These are phyloP conservation scores for Rhododendron simsii DNA, from an alignment of 148 eudicot species.

Conservation along the genomic window DNA sequence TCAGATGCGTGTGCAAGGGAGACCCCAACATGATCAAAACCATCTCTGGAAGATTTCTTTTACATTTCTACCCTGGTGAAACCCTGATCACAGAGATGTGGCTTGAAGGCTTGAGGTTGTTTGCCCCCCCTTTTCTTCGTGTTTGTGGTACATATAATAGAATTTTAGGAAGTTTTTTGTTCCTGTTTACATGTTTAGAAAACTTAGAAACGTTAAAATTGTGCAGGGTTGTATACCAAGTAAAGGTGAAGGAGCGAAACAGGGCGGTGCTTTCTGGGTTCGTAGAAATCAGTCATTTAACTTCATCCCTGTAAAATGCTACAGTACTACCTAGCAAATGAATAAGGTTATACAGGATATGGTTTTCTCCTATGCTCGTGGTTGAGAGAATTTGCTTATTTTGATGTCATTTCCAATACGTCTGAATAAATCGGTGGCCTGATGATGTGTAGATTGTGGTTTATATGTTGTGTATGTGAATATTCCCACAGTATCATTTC, in stretches of 20 bases:
- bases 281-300: slow-evolving; percentile 48
- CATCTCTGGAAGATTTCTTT: slow-evolving; percentile 71
- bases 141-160: background rate
- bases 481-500: background rate
- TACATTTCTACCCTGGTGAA: slow-evolving; percentile 91
- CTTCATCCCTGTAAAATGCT: slow-evolving; percentile 50
- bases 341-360: background rate
- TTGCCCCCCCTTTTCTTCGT: background rate
- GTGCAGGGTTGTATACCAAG: slow-evolving; percentile 82
- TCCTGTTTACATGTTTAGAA: background rate
- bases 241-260: slow-evolving; percentile 86
- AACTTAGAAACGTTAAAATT: background rate
- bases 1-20: slow-evolving; percentile 69
- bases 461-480: background rate
- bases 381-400: background rate
- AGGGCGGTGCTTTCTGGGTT: slow-evolving; percentile 72
- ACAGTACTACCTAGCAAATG: background rate
- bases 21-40: slow-evolving; percentile 60
- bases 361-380: slow-evolving; percentile 27
- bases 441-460: background rate
- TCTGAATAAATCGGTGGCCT: background rate
- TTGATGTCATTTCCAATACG: background rate
- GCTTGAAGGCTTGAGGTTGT: slow-evolving; percentile 78
- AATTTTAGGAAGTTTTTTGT: background rate
- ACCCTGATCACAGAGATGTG: slow-evolving; percentile 91